Conservation (phyloP, 2,329 filamentous ascomycete species). For the Ascochyta pisi region DNA sequence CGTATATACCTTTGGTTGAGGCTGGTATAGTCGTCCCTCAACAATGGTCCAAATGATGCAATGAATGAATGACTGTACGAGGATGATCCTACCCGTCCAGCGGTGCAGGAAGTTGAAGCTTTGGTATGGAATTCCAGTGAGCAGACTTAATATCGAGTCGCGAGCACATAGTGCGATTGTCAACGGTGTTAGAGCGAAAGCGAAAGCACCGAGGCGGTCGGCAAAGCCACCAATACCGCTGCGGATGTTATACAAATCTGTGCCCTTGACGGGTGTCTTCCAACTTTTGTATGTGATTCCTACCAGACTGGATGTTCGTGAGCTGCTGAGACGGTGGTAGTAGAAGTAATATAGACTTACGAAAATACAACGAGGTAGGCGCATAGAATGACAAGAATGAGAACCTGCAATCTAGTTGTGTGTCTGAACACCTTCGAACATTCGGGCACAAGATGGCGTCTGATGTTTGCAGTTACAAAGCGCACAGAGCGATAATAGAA, state of each 20-base stretch:
- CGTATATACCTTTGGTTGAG: slow-evolving; percentile 66
- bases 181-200: slow-evolving; percentile 74
- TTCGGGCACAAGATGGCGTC: slow-evolving; percentile 66
- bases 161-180: slow-evolving; percentile 68
- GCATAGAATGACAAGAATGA: slow-evolving; percentile 62
- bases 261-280: slow-evolving; percentile 70
- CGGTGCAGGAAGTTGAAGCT: slow-evolving; percentile 75
- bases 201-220: slow-evolving; percentile 71
- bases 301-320: slow-evolving; percentile 53
- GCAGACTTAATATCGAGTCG: slow-evolving; percentile 70
- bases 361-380: slow-evolving; percentile 70
- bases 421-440: slow-evolving; percentile 66
- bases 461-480: slow-evolving; percentile 49
- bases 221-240: slow-evolving; percentile 69
- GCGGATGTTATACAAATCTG: slow-evolving; percentile 66
- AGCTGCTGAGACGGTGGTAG: not conserved
- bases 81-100: slow-evolving; percentile 76
- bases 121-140: slow-evolving; percentile 76
- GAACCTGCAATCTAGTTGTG: slow-evolving; percentile 71
- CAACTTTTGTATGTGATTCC: slow-evolving; percentile 72
- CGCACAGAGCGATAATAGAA: slow-evolving; percentile 28
- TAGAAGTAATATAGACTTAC: slow-evolving; percentile 38
- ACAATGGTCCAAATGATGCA: slow-evolving; percentile 73
- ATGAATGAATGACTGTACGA: slow-evolving; percentile 71
- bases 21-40: slow-evolving; percentile 70